phyloP scores from a whole-genome alignment of 371 early-diverging fungal species.

The Mucor lusitanicus region DNA sequence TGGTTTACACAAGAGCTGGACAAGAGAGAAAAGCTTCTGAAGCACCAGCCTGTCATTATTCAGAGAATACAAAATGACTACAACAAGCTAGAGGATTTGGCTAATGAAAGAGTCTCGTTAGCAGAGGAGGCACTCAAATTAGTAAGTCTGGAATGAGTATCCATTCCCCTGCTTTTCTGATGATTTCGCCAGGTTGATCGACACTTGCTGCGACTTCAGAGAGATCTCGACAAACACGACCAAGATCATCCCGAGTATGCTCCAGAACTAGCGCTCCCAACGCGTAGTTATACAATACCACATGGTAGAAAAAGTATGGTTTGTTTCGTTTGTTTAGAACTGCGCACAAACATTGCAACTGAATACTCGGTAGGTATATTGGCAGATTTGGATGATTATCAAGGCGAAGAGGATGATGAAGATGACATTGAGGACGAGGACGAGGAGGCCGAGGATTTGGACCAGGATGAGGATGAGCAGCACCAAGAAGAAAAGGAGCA shows the following conservation, averaged over 20 bases:
- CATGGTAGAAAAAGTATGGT: slow-evolving; percentile 19
- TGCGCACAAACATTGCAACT: not conserved
- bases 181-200: slow-evolving; percentile 36
- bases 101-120: slow-evolving; percentile 43
- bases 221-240: slow-evolving; percentile 44
- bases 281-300: slow-evolving; percentile 24
- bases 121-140: slow-evolving; percentile 48
- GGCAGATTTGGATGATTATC: not conserved
- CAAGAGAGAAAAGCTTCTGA: slow-evolving; percentile 31
- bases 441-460: not conserved
- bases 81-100: slow-evolving; percentile 41
- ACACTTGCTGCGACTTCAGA: slow-evolving; percentile 34
- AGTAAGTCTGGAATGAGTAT: slow-evolving; percentile 17
- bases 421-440: not conserved
- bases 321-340: not conserved
- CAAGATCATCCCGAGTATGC: slow-evolving; percentile 24
- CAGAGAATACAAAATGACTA: slow-evolving; percentile 44
- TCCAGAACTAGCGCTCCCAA: slow-evolving; percentile 1
- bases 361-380: not conserved
- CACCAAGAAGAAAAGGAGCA: slow-evolving; percentile 28
- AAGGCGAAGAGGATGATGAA: not conserved
- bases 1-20: slow-evolving; percentile 42
- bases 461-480: slow-evolving; percentile 14
- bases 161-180: not conserved
- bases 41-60: slow-evolving; percentile 39